These are phyloP conservation scores for Lagenidium sp. DNA, from an alignment of 352 stramenopile genomes.

Conservation along the genomic window DNA sequence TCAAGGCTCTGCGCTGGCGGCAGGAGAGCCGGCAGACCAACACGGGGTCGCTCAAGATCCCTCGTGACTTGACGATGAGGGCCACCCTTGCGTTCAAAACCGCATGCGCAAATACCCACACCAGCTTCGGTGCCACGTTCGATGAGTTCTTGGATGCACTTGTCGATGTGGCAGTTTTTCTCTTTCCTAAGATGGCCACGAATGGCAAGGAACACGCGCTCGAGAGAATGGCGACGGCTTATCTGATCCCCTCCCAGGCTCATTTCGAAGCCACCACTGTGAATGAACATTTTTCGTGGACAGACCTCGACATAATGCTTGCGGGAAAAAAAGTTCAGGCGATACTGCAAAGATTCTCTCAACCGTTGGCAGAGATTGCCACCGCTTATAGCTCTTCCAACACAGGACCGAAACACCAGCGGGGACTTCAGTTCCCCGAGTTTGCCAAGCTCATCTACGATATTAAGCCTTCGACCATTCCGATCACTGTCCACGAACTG, in stretches of 20 bases:
- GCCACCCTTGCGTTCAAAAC: constrained; percentile 26
- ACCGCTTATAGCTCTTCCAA: constrained; percentile 38
- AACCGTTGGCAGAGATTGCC: constrained; percentile 29
- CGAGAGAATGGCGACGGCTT: constrained; percentile 20
- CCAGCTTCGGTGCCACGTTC: constrained; percentile 25
- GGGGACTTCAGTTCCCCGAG: constrained; percentile 38
- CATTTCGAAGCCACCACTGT: constrained; percentile 3
- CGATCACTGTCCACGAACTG: constrained; percentile 29
- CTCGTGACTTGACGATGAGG: constrained; percentile 27
- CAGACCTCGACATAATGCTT: constrained; percentile 26
- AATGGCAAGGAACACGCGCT: constrained; percentile 24
- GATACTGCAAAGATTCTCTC: constrained; percentile 32
- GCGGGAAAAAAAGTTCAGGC: constrained; percentile 11
- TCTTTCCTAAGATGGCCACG: constrained; percentile 20
- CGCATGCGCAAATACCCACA: constrained; percentile 9
- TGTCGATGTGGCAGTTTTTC: constrained; percentile 30
- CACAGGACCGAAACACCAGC: constrained; percentile 12
- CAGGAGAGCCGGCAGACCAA: constrained; percentile 2
- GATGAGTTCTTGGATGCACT: constrained; percentile 54
- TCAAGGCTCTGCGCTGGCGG: constrained; percentile 14
- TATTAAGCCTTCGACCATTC: constrained; percentile 29
- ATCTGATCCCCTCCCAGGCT: constrained; percentile 32
- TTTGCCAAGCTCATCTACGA: constrained; percentile 41
- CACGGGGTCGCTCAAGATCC: constrained; percentile 19
- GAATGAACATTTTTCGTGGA: constrained; percentile 20